Percentiles rank a stretch among this genome's conserved stretches.
phyloP scores from a whole-genome alignment of 2,329 filamentous ascomycete genomes.

The Fusarium oligoseptatum region DNA sequence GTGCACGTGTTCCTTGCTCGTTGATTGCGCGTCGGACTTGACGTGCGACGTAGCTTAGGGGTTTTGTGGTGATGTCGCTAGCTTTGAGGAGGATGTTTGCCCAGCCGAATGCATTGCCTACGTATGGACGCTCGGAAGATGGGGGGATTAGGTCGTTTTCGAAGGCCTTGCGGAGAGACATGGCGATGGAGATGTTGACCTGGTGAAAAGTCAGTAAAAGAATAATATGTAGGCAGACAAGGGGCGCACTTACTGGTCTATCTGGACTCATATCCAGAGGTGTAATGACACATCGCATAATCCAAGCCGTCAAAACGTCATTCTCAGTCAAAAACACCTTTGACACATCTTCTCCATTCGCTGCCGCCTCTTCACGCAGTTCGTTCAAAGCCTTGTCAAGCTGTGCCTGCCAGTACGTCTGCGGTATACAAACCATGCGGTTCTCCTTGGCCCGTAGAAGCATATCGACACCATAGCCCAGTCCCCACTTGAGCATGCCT shows the following conservation, averaged over 20 bases:
- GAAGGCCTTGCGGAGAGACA: conserved; percentile 14
- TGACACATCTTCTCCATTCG: background rate
- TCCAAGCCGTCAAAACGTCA: conserved; percentile 23
- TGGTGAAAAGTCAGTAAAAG: background rate
- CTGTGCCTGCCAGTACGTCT: conserved; percentile 15
- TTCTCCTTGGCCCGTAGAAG: conserved; percentile 13
- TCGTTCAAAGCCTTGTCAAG: conserved; percentile 1
- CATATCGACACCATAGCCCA: conserved; percentile 18
- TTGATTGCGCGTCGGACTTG: conserved; percentile 13
- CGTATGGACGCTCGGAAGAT: conserved; percentile 1
- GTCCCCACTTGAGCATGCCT: conserved; percentile 12
- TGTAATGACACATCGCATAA: conserved; percentile 11
- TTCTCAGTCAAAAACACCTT: conserved; percentile 27
- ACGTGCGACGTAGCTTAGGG: conserved; percentile 6
- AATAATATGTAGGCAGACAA: too few species aligned
- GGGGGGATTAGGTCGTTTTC: conserved; percentile 7
- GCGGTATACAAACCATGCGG: conserved; percentile 25
- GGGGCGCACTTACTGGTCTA: background rate
- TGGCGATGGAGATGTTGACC: conserved; percentile 17
- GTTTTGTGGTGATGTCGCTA: background rate
- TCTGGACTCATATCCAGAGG: conserved; percentile 11
- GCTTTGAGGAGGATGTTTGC: background rate
- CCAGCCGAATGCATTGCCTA: conserved; percentile 24
- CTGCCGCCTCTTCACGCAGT: background rate
- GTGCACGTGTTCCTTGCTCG: conserved; percentile 10